A percentile compares a stretch with the other conserved stretches of the same genome.
phyloP scores from a whole-genome alignment of 495 filamentous ascomycete species.

The Extremus antarcticus region DNA sequence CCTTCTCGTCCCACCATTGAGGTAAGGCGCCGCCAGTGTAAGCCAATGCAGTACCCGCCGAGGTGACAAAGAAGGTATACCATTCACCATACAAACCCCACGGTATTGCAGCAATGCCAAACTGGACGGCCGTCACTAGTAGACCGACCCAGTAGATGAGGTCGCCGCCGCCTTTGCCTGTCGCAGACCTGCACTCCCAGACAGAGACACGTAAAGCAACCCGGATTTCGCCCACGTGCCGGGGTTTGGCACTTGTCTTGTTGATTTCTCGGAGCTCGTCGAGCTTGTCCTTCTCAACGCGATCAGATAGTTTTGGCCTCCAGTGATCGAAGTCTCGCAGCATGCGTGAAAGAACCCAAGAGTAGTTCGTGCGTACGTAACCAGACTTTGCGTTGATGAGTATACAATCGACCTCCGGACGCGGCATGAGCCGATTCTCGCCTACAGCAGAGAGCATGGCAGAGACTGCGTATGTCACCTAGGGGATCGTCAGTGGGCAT shows the following conservation, averaged over 20 bases:
- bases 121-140: slow-evolving; percentile 32
- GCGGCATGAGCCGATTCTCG: slow-evolving; percentile 36
- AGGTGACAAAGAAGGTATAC: slow-evolving; percentile 5
- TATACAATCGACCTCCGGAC: slow-evolving; percentile 25
- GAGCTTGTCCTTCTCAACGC: background rate
- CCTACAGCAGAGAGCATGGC: slow-evolving; percentile 35
- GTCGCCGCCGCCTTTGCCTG: slow-evolving; percentile 5
- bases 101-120: slow-evolving; percentile 39
- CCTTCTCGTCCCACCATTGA: slow-evolving; percentile 19
- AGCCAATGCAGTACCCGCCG: background rate
- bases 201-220: slow-evolving; percentile 1
- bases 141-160: slow-evolving; percentile 32
- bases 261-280: background rate
- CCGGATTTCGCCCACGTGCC: background rate
- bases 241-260: background rate
- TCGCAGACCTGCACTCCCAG: background rate
- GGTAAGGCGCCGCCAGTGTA: slow-evolving; percentile 28
- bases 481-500: background rate
- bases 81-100: slow-evolving; percentile 29
- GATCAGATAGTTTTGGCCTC: slow-evolving; percentile 17
- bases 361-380: slow-evolving; percentile 34
- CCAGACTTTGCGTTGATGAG: slow-evolving; percentile 39
- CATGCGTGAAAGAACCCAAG: slow-evolving; percentile 42
- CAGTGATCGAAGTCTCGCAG: slow-evolving; percentile 39
- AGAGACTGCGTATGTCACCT: slow-evolving; percentile 38